Base-by-base conservation (phyloP, 306 rosid genomes). In the Trichosanthes truncata region DNA sequence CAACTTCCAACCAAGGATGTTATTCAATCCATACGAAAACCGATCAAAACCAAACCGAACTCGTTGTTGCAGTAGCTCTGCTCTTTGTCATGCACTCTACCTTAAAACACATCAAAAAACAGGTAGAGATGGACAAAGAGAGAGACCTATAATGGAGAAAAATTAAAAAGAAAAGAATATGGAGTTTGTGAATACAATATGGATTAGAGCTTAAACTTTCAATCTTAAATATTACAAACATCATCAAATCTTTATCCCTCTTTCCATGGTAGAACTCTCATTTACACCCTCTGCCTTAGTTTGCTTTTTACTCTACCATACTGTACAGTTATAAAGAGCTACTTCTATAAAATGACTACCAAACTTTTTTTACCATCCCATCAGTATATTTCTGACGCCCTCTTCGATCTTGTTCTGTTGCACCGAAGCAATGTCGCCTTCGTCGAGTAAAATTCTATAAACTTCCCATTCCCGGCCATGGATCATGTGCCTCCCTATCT, bases 381-480 rank as follows among this genome's bases (percentile, higher is more conserved):
- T 89, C 77, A 89, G 67, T 55, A 68, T 87, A 82, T 89, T 84
- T 80, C 87, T 79, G 20, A 87, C 93, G 17, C 76, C 69, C 41
- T 81, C 84, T 78, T 89, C 88, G 6, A 89, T 78, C 78, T 81
- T 84, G 57, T 78, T 83, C 81, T 62, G 79, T 31, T 87, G 88
- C 63, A 79, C 74, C 6, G 80, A 62, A 59, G 29, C 72, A 45
- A 72, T 77, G 29, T 79, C 84, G 13, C 84, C 86, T 80, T 89
- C 93, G 2, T 89, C 91, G 2, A 86, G 87, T 45, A 87, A 79
- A 52, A 87, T 80, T 75, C 88, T 78, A 71, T 89, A 89, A 1
- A 89, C 88, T 63, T 89, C 93, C 89, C 93, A 89, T 69, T 89
- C 93, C 48, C 89, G 83, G 23, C 59, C 93, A 5, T 29, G 76